Conservation (phyloP, 176 grass and related monocot genomes). For the Eragrostis nindensis region DNA sequence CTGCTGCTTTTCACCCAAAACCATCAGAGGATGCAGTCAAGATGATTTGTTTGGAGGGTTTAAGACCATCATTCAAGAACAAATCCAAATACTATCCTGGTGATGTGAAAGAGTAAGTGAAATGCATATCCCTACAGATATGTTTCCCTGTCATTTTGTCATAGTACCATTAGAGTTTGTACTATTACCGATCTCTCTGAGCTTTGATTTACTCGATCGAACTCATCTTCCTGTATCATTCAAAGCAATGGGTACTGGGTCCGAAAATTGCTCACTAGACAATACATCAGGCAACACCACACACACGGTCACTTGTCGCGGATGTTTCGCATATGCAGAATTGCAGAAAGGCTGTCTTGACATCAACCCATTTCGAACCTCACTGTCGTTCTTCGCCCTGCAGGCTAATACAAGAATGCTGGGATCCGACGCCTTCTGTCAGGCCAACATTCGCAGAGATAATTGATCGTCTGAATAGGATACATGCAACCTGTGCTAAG, state of each 20-base stretch:
- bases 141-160: neutral
- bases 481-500: constrained; percentile 49
- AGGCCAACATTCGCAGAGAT: constrained; percentile 83
- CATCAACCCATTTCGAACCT: neutral
- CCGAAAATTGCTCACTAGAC: neutral
- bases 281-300: neutral
- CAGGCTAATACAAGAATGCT: constrained; percentile 89
- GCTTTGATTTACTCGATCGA: neutral
- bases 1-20: constrained; percentile 64
- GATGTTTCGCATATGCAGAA: neutral
- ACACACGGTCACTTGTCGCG: neutral
- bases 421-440: constrained; percentile 60
- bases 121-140: neutral
- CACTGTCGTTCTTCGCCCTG: constrained; percentile 22
- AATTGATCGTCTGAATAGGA: constrained; percentile 74
- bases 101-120: constrained; percentile 82
- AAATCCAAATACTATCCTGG: constrained; percentile 72
- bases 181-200: neutral
- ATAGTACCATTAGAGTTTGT: neutral
- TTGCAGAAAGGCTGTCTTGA: neutral
- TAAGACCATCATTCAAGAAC: constrained; percentile 83
- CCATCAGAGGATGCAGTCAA: constrained; percentile 59
- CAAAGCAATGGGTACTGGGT: no score
- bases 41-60: constrained; percentile 78
- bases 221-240: neutral